phyloP scores from a whole-genome alignment of 257 asterid species.

The Scutellaria barbata region DNA sequence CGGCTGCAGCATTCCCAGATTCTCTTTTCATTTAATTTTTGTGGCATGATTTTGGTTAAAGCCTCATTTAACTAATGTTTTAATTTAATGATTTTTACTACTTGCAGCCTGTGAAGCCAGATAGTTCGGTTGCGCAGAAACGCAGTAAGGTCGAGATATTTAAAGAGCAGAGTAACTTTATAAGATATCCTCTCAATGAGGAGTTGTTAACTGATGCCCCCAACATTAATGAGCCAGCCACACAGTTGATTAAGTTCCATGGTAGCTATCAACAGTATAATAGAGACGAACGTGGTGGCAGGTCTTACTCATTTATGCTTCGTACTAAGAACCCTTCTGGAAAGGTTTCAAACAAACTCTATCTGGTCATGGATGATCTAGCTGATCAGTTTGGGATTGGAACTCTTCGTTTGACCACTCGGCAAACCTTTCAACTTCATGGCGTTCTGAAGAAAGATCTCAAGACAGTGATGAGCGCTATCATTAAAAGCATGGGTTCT shows the following conservation, averaged over 20 bases:
- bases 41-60: background rate
- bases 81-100: slow-evolving; percentile 25
- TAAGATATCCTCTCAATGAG: slow-evolving; percentile 92
- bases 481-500: slow-evolving; percentile 84
- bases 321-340: slow-evolving; percentile 98
- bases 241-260: slow-evolving; percentile 93
- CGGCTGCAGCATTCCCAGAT: too few species aligned
- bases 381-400: slow-evolving; percentile 95
- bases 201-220: slow-evolving; percentile 81
- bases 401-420: slow-evolving; percentile 92
- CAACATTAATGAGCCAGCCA: slow-evolving; percentile 84
- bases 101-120: slow-evolving; percentile 81
- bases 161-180: slow-evolving; percentile 91
- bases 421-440: slow-evolving; percentile 97
- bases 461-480: slow-evolving; percentile 95
- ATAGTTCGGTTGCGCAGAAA: slow-evolving; percentile 62
- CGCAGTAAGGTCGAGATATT: slow-evolving; percentile 94
- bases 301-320: slow-evolving; percentile 90
- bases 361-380: slow-evolving; percentile 89
- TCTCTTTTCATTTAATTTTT: background rate
- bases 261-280: slow-evolving; percentile 96
- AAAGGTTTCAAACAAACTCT: slow-evolving; percentile 86
- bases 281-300: slow-evolving; percentile 90
- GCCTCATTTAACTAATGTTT: background rate
- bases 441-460: slow-evolving; percentile 89